Evolutionary conservation across 352 stramenopile species (phyloP).

Genomic region (Phytophthora meadii): DNA sequence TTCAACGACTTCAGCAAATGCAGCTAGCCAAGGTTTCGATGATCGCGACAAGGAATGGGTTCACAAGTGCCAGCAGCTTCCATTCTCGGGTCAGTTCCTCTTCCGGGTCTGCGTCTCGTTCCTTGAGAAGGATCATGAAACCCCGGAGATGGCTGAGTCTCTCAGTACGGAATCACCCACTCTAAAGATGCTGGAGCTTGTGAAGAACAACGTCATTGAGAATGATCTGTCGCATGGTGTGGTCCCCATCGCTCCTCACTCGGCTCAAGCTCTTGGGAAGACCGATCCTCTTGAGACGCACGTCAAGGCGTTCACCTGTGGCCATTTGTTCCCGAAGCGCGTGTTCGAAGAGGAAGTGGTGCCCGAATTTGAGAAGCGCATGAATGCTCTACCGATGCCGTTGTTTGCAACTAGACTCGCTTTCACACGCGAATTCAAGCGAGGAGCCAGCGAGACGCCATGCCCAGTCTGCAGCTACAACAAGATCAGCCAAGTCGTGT

Average conservation of each 20-base stretch:
- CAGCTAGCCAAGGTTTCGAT: constrained; percentile 50
- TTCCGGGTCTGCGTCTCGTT: constrained; percentile 78
- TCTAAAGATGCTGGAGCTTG: constrained; percentile 60
- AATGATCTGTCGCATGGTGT: constrained; percentile 66
- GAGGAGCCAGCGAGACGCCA: constrained; percentile 65
- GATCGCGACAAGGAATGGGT: constrained; percentile 85
- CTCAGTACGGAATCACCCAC: constrained; percentile 24
- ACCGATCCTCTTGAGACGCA: constrained; percentile 88
- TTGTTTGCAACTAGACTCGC: constrained; percentile 73
- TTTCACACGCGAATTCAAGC: constrained; percentile 72
- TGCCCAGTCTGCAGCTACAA: constrained; percentile 87
- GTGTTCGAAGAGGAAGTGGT: constrained; percentile 88
- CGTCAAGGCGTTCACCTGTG: constrained; percentile 86
- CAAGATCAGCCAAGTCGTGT: constrained; percentile 72
- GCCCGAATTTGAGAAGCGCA: constrained; percentile 82
- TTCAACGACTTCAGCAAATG: constrained; percentile 13
- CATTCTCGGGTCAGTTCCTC: constrained; percentile 83
- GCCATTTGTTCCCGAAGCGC: constrained; percentile 85
- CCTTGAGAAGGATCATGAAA: constrained; percentile 44
- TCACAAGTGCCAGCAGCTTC: constrained; percentile 71
- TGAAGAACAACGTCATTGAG: constrained; percentile 80
- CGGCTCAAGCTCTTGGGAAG: constrained; percentile 72
- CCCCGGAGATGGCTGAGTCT: constrained; percentile 4
- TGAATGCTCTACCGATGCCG: constrained; percentile 66
- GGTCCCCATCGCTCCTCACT: constrained; percentile 70